Evolutionary conservation across 2,329 filamentous ascomycete species (phyloP).

Genomic region (Phialophora expanda): DNA sequence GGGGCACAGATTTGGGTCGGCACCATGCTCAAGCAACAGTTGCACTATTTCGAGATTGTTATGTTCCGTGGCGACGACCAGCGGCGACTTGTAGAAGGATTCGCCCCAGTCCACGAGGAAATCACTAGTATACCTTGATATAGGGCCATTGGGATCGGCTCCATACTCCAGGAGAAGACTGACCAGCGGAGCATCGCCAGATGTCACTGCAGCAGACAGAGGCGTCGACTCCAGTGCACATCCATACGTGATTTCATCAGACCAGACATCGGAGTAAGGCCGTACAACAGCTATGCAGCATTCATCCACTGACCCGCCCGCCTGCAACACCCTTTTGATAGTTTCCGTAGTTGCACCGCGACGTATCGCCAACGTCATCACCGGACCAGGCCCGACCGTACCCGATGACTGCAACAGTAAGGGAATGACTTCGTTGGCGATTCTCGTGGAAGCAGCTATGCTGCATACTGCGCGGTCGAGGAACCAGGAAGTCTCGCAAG

Average conservation of each 20-base stretch:
- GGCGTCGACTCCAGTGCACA: background rate
- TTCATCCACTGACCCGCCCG: slow-evolving; percentile 4
- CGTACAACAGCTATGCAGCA: background rate
- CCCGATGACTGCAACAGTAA: background rate
- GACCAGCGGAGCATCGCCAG: background rate
- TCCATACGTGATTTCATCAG: no score
- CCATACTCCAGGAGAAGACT: slow-evolving; percentile 14
- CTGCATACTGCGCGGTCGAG: background rate
- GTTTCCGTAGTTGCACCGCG: slow-evolving; percentile 3
- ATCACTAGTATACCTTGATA: background rate
- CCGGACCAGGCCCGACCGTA: background rate
- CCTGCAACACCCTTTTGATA: background rate
- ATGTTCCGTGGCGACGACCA: slow-evolving; percentile 2
- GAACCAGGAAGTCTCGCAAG: background rate
- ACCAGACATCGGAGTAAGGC: no score
- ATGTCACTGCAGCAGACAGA: background rate
- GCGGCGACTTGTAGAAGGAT: slow-evolving; percentile 1
- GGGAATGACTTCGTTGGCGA: slow-evolving; percentile 1
- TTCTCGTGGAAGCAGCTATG: background rate
- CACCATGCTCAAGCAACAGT: slow-evolving; percentile 4
- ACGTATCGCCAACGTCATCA: background rate
- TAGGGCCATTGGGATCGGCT: slow-evolving; percentile 6
- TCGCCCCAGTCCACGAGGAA: background rate
- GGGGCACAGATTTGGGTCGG: slow-evolving; percentile 9
- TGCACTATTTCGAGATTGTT: slow-evolving; percentile 3